Conservation (phyloP, 306 rosid genomes). For the Dalbergia cochinchinensis region DNA sequence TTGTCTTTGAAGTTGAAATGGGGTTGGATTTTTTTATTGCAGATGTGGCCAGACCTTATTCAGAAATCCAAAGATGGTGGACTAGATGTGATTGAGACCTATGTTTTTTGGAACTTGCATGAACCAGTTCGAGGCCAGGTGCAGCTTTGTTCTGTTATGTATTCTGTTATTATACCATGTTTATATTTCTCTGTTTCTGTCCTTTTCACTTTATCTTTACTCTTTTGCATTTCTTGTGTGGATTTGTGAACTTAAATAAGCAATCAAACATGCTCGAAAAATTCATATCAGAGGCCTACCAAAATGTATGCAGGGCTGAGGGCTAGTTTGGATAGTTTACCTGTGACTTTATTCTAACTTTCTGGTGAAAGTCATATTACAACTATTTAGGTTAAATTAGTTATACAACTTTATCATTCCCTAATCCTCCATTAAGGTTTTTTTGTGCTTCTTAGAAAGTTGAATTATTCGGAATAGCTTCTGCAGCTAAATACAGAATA, state of each 20-base stretch:
- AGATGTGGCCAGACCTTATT: conserved; percentile 99
- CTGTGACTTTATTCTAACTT: too few species aligned
- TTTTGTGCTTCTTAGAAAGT: too few species aligned
- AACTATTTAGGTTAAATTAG: too few species aligned
- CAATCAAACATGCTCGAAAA: neutral
- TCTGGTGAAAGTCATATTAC: too few species aligned
- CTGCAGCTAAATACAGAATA: too few species aligned
- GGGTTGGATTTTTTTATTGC: conserved; percentile 39
- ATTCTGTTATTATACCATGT: neutral
- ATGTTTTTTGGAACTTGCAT: conserved; percentile 91
- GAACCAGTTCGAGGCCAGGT: conserved; percentile 90
- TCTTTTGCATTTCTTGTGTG: conserved; percentile 33
- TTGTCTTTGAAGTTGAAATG: conserved; percentile 20
- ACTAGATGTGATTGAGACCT: conserved; percentile 90
- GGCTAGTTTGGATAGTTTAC: too few species aligned
- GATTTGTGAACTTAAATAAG: conserved; percentile 2
- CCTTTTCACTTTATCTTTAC: neutral
- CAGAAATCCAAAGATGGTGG: conserved; percentile 96
- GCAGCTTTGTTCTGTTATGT: conserved; percentile 33
- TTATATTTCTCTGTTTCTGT: conserved; percentile 7
- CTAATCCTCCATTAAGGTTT: too few species aligned
- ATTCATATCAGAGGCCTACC: neutral
- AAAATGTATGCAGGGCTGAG: neutral
- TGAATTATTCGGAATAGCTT: too few species aligned
- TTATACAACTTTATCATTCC: too few species aligned